Percentiles rank a stretch among this genome's conserved stretches.
Evolutionary conservation across 805 yeast species (phyloP).

Genomic region (Yarrowia deformans): DNA sequence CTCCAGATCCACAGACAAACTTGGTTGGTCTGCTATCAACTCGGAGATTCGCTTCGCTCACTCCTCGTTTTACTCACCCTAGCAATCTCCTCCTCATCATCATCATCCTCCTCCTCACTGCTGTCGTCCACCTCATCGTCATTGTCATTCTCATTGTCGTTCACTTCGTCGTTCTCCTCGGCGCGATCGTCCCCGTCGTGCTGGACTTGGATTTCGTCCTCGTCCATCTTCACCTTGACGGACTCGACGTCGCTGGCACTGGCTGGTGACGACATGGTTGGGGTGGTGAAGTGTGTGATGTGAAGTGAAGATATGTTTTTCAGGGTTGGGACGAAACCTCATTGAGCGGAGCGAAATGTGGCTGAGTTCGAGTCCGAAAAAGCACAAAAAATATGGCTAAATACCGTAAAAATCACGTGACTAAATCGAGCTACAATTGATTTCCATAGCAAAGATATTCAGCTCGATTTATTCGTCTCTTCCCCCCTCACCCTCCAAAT

Average conservation of each 20-base stretch:
- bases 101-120: conserved; percentile 91
- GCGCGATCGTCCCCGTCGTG: conserved; percentile 2
- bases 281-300: conserved; percentile 6
- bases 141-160: conserved; percentile 41
- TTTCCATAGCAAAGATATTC: no score
- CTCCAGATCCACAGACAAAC: background rate
- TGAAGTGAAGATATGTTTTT: conserved; percentile 1
- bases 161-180: conserved; percentile 27
- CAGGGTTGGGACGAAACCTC: background rate
- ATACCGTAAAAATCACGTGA: no score
- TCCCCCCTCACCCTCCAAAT: no score
- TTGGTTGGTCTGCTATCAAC: no score
- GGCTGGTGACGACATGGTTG: conserved; percentile 20
- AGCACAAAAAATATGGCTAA: background rate
- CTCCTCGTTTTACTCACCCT: conserved; percentile 49
- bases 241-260: conserved; percentile 30
- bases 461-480: no score
- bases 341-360: background rate
- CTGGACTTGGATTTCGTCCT: conserved; percentile 14
- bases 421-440: no score
- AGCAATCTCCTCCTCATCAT: conserved; percentile 87
- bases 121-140: conserved; percentile 64
- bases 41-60: conserved; percentile 1
- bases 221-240: conserved; percentile 28
- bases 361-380: background rate